Evolutionary conservation across 495 filamentous ascomycete genomes (phyloP).

Genomic region (Thozetella sp.): DNA sequence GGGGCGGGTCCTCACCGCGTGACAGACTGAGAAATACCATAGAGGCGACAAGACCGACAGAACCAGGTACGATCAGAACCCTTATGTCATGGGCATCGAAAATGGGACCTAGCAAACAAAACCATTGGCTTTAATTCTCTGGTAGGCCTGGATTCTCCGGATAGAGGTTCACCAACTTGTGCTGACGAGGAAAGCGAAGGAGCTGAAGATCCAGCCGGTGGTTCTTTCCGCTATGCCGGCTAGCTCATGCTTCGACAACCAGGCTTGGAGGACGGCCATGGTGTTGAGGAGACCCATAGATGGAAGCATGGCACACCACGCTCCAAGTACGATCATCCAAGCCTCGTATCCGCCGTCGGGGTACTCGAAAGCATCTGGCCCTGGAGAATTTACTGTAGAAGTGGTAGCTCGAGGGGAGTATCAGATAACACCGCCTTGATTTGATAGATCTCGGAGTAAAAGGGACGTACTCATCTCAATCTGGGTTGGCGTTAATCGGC

Average conservation of each 20-base stretch:
- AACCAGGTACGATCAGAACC: conserved; percentile 48
- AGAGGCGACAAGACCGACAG: conserved; percentile 46
- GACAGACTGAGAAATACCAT: conserved; percentile 31
- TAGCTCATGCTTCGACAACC: conserved; percentile 54
- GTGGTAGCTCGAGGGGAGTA: no score
- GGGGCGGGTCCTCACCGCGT: not conserved
- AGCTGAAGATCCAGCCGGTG: conserved; percentile 58
- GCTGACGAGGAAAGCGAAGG: conserved; percentile 56
- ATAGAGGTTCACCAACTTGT: conserved; percentile 29
- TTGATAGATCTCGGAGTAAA: no score
- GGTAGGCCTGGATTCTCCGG: conserved; percentile 46
- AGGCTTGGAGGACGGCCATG: conserved; percentile 57
- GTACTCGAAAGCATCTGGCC: conserved; percentile 33
- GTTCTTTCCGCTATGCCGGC: conserved; percentile 42
- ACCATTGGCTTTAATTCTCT: conserved; percentile 13
- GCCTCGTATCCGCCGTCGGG: conserved; percentile 53
- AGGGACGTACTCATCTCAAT: no score
- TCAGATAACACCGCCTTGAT: no score
- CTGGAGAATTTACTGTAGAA: no score
- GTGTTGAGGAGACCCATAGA: conserved; percentile 59
- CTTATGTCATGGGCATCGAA: conserved; percentile 58
- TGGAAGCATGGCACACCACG: conserved; percentile 51
- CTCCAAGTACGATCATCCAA: conserved; percentile 56
- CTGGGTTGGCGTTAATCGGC: no score
- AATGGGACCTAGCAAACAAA: conserved; percentile 55